phyloP scores from a whole-genome alignment of 352 stramenopile genomes.

The Phytophthora brassicae region DNA sequence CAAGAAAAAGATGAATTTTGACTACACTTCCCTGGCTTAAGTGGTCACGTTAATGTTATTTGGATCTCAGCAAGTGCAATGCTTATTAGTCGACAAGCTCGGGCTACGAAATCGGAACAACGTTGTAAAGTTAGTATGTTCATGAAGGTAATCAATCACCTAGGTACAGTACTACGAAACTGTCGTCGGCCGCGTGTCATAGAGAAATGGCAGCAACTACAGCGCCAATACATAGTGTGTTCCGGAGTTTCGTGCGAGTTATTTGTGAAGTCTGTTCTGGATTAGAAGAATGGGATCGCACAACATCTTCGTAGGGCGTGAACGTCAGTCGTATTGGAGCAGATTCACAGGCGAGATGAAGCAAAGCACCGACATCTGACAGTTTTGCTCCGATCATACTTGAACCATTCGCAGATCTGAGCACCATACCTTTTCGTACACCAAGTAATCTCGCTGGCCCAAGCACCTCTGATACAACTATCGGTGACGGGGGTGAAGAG shows the following conservation, averaged over 20 bases:
- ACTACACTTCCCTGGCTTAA: no score
- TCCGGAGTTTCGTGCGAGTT: slow-evolving; percentile 20
- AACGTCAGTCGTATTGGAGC: slow-evolving; percentile 35
- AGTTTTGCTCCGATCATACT: slow-evolving; percentile 44
- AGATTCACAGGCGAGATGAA: slow-evolving; percentile 28
- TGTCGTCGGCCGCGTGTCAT: slow-evolving; percentile 24
- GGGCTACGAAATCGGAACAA: neutral
- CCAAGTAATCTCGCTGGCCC: slow-evolving; percentile 25
- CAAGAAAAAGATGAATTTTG: no score
- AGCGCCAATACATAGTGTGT: slow-evolving; percentile 47
- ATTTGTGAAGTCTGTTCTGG: neutral
- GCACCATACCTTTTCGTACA: slow-evolving; percentile 40
- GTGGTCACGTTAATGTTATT: no score
- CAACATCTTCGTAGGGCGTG: slow-evolving; percentile 16
- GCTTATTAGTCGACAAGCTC: no score
- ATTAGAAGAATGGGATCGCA: slow-evolving; percentile 9
- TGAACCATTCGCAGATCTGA: slow-evolving; percentile 36
- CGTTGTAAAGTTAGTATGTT: slow-evolving; percentile 6
- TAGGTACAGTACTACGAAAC: neutral
- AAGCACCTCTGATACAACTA: slow-evolving; percentile 42
- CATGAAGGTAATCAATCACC: neutral
- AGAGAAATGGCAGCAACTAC: slow-evolving; percentile 41
- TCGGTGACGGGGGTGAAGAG: slow-evolving; percentile 44
- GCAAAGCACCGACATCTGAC: slow-evolving; percentile 26
- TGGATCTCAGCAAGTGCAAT: no score